Conservation (phyloP, 306 rosid genomes). For the Vachellia pachyceras region DNA sequence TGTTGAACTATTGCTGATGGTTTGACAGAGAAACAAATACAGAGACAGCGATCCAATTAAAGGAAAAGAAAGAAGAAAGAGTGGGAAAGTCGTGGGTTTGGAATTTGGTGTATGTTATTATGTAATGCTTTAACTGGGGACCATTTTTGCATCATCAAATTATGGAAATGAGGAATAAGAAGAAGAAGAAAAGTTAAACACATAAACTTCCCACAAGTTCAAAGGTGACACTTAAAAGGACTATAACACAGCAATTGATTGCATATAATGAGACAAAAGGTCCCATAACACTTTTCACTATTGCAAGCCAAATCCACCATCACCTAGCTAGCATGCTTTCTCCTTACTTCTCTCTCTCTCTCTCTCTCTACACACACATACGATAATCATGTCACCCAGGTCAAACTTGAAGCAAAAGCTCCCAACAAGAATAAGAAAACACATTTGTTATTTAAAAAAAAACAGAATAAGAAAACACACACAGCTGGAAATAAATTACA, state of each 20-base stretch:
- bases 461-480: too few relatives aligned
- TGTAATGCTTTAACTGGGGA: neutral
- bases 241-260: constrained; percentile 31
- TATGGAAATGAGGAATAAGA: neutral
- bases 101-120: neutral
- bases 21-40: too few relatives aligned
- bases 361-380: neutral
- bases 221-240: constrained; percentile 9
- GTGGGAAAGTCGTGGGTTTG: neutral
- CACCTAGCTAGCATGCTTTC: constrained; percentile 19
- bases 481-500: constrained; percentile 44
- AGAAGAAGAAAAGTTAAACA: neutral
- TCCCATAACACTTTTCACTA: constrained; percentile 43
- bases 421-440: constrained; percentile 45
- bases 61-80: too few relatives aligned
- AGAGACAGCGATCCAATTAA: too few relatives aligned
- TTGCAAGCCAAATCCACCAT: constrained; percentile 52
- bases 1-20: neutral
- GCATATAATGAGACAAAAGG: constrained; percentile 50
- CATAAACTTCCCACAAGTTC: neutral
- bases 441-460: too few relatives aligned
- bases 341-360: neutral
- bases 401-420: constrained; percentile 68
- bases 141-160: neutral
- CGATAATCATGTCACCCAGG: constrained; percentile 56